phyloP scores from a whole-genome alignment of 768 basidiomycete species.

The Collybia mongolica region DNA sequence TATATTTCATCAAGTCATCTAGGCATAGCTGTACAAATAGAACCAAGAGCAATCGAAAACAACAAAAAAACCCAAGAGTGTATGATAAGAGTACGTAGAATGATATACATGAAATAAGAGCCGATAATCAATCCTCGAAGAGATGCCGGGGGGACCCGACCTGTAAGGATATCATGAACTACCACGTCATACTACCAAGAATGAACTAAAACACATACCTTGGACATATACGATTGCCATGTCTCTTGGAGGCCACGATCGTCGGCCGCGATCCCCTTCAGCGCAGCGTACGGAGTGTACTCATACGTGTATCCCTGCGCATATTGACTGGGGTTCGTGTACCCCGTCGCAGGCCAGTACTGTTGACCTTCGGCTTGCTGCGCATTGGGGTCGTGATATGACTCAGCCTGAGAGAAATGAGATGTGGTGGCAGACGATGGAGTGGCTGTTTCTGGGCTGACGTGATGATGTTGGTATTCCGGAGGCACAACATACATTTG shows the following conservation, averaged over 20 bases:
- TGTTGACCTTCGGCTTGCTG: slow-evolving; percentile 15
- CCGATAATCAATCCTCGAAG: slow-evolving; percentile 26
- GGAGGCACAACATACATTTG: slow-evolving; percentile 28
- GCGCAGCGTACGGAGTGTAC: slow-evolving; percentile 46
- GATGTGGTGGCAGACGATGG: slow-evolving; percentile 10
- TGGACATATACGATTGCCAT: slow-evolving; percentile 68
- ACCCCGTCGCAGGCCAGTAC: slow-evolving; percentile 29
- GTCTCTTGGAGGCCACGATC: slow-evolving; percentile 63
- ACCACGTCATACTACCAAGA: not conserved
- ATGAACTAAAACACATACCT: slow-evolving; percentile 31
- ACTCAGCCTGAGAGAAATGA: not conserved
- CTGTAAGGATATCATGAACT: slow-evolving; percentile 16
- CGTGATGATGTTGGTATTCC: slow-evolving; percentile 18
- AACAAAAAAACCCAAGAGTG: too few relatives aligned
- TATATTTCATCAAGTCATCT: too few relatives aligned
- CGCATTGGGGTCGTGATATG: not conserved
- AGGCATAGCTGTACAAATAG: too few relatives aligned
- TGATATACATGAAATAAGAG: too few relatives aligned
- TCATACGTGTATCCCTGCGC: slow-evolving; percentile 29
- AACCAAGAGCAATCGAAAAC: too few relatives aligned
- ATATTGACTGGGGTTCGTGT: slow-evolving; percentile 15
- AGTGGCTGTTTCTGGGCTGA: slow-evolving; percentile 10
- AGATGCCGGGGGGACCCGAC: slow-evolving; percentile 43
- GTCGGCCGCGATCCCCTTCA: slow-evolving; percentile 49
- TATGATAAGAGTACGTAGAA: too few relatives aligned